Base-by-base conservation (phyloP, 2,329 filamentous ascomycete species). In the Fusarium citri region DNA sequence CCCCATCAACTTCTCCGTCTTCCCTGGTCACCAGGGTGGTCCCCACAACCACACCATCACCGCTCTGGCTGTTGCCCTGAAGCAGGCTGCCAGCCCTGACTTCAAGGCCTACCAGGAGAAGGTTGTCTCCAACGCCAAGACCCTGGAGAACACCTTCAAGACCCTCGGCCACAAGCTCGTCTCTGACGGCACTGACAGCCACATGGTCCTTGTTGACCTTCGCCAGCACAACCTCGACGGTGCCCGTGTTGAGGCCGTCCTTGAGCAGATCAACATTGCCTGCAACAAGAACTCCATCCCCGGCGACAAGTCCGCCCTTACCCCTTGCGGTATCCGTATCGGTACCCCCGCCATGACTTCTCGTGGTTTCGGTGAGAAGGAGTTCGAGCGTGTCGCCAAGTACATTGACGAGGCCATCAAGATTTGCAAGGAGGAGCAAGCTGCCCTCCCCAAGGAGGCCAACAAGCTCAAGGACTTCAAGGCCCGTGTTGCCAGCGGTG, bases 381-480 rank as follows among this genome's bases (percentile, higher is more conserved):
- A 98, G 84, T 99, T 99, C 82, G 91, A 93, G 84, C 90, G 92
- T 74, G 94, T 99, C 69, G 94, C 91, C 72, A 81, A 84, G 74
- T 98, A 97, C 87, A 97, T 98, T 76, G 93, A 97, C 81, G 87
- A 91, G 78, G 88, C 90, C 81, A 92, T 98, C 87, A 93, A 93
- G 85, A 88, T 98, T 78, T 93, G 91, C 88, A 94, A 94, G 88
- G 90, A 94, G 78, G 87, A 97, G 76, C 96, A 98, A 86, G 86
- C 80, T 64, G 85, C 87, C 71, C 89, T 98, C 25, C 95, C 96
- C 81, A 98, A 98, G 90, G 92, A 96, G 83, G 94, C 93, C 78
- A 99, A 98, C 90, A 98, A 97, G 90, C 93, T 97, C 82, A 98
- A 98, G 91, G 96, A 99, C 87, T 98, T 99, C 92, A 97, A 95